Base-by-base conservation (phyloP, 2,329 filamentous ascomycete genomes). In the Cercospora sp. region DNA sequence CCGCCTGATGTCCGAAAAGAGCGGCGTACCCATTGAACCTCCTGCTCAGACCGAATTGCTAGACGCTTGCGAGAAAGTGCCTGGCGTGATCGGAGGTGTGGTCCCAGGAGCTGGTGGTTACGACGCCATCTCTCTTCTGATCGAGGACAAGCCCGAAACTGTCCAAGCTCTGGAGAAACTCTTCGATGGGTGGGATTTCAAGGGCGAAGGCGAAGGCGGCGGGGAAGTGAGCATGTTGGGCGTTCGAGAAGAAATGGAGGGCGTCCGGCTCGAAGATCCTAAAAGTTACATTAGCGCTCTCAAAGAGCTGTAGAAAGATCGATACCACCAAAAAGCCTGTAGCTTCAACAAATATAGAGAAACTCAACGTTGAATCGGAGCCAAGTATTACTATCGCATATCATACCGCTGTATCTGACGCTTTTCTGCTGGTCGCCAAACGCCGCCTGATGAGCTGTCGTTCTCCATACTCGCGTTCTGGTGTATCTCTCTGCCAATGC, bases 91-190 rank as follows among this genome's bases (percentile, higher is more conserved):
- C 71, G 94, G 93, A 0, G 95, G 94, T 0, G 93, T 98, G 0
- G 95, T 97, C 0, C 95, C 95, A 0, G 95, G 95, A 0, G 95
- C 95, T 0, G 95, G 95, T 9, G 95, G 95, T 0, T 97, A 91
- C 76, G 95, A 99, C 82, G 95, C 95, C 1, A 85, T 97, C 65
- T 91, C 90, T 0, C 79, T 99, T 68, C 79, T 99, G 68, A 87
- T 97, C 71, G 85, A 86, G 74, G 92, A 97, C 74, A 88, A 91
- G 63, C 84, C 84, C 40, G 85, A 85, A 60, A 91, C 92, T 1
- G 81, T 90, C 65, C 76, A 77, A 23, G 81, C 83, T 12, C 79
- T 98, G 23, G 84, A 86, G 70, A 79, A 81, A 53, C 89, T 92
- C 53, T 79, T 97, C 67, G 82, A 81, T 20, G 80, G 82, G 28